These are phyloP conservation scores for Purpureocillium takamizusanense DNA, from an alignment of 2,329 filamentous ascomycete genomes.

Conservation along the genomic window DNA sequence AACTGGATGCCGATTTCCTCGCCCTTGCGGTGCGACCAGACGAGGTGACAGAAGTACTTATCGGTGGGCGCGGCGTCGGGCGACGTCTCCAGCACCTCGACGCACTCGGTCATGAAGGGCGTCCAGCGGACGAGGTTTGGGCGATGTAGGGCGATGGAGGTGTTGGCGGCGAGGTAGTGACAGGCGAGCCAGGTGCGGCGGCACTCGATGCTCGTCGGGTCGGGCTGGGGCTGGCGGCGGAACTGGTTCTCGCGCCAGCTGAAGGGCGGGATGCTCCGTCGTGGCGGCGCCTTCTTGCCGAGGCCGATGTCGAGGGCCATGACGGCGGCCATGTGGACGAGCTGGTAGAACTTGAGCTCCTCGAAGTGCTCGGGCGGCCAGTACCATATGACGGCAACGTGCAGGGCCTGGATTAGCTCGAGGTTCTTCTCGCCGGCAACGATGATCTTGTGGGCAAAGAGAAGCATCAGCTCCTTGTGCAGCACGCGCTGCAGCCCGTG, in stretches of 20 bases:
- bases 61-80: slow-evolving; percentile 48
- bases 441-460: slow-evolving; percentile 66
- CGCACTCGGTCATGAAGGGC: slow-evolving; percentile 50
- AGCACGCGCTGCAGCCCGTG: slow-evolving; percentile 50
- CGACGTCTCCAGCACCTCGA: slow-evolving; percentile 44
- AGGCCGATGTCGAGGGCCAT: slow-evolving; percentile 81
- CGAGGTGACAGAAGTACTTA: slow-evolving; percentile 47
- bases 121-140: slow-evolving; percentile 52
- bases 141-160: slow-evolving; percentile 51
- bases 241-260: slow-evolving; percentile 32
- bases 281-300: slow-evolving; percentile 31
- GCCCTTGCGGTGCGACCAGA: slow-evolving; percentile 51
- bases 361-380: slow-evolving; percentile 75
- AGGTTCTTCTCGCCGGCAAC: slow-evolving; percentile 71
- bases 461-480: slow-evolving; percentile 60
- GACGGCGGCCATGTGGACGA: slow-evolving; percentile 70
- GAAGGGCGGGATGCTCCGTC: slow-evolving; percentile 12
- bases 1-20: slow-evolving; percentile 63
- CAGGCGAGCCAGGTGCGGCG: slow-evolving; percentile 50
- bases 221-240: slow-evolving; percentile 31
- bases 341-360: slow-evolving; percentile 83
- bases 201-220: slow-evolving; percentile 45
- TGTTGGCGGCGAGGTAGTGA: slow-evolving; percentile 50
- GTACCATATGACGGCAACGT: slow-evolving; percentile 76
- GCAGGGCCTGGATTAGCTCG: slow-evolving; percentile 72